Evolutionary conservation across 208 protist species (phyloP).

Genomic region (Trypanosoma avium): DNA sequence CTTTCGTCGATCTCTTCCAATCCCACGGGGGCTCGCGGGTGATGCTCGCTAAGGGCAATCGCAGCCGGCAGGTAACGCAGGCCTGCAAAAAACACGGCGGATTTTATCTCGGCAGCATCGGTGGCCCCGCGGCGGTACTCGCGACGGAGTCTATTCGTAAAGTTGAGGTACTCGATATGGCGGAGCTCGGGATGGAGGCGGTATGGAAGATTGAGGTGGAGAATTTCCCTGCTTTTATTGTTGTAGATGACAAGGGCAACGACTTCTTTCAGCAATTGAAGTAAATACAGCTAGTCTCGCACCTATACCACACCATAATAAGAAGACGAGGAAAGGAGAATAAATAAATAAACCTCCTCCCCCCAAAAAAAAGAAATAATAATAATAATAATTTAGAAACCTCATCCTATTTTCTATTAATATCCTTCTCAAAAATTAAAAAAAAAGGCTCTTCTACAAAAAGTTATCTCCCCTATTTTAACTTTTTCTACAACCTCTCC

Average conservation of each 20-base stretch:
- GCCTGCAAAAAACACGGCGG: slow-evolving; percentile 96
- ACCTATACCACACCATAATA: not conserved
- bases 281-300: slow-evolving; percentile 18
- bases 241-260: slow-evolving; percentile 98
- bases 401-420: too few relatives aligned
- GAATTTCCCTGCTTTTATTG: slow-evolving; percentile 97
- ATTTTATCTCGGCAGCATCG: slow-evolving; percentile 97
- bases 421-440: too few relatives aligned
- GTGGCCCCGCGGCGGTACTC: slow-evolving; percentile 96
- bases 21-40: slow-evolving; percentile 88
- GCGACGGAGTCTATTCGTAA: slow-evolving; percentile 93
- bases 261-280: slow-evolving; percentile 94
- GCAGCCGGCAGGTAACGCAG: slow-evolving; percentile 87
- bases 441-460: too few relatives aligned
- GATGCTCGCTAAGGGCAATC: slow-evolving; percentile 97
- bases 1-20: slow-evolving; percentile 95
- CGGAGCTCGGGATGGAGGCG: slow-evolving; percentile 92
- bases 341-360: not conserved
- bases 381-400: not conserved
- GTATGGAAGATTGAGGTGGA: slow-evolving; percentile 96
- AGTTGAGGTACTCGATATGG: slow-evolving; percentile 91
- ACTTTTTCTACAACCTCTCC: too few relatives aligned
- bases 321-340: not conserved
- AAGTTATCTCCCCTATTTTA: too few relatives aligned
- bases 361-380: not conserved